Percentiles rank a stretch among this genome's conserved stretches.
These are phyloP conservation scores for Tarenaya hassleriana DNA, from an alignment of 345 rosid species.

Conservation along the genomic window DNA sequence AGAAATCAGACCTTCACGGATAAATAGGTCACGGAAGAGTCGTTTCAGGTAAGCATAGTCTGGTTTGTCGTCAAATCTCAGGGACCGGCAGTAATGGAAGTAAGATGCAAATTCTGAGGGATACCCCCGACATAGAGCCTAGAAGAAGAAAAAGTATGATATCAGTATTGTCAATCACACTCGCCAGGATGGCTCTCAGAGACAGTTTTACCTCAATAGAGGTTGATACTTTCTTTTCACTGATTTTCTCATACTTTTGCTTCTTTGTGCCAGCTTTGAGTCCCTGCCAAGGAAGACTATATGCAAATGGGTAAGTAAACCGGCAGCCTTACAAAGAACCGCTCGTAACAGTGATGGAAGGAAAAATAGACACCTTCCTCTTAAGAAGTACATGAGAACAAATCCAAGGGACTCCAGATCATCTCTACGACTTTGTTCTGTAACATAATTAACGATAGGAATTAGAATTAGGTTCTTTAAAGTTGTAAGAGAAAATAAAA, in stretches of 20 bases:
- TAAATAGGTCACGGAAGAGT: conserved; percentile 83
- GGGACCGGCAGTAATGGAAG: conserved; percentile 83
- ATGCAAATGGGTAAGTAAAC: conserved; percentile 20
- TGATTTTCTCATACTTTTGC: conserved; percentile 87
- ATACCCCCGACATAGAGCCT: conserved; percentile 81
- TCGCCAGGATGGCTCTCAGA: conserved; percentile 14
- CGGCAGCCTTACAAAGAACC: neutral
- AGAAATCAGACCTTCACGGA: conserved; percentile 69
- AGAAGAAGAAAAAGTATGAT: conserved; percentile 13
- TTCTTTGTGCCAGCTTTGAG: conserved; percentile 83
- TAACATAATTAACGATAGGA: conserved; percentile 11
- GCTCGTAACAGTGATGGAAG: neutral
- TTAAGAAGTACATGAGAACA: conserved; percentile 80
- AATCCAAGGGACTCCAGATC: conserved; percentile 94
- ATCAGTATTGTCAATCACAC: conserved; percentile 7
- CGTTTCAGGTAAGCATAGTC: conserved; percentile 85
- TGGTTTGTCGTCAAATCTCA: conserved; percentile 85
- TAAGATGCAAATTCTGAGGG: conserved; percentile 90
- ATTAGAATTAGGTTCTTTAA: conserved; percentile 10
- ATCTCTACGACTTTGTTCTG: conserved; percentile 98
- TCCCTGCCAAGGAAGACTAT: conserved; percentile 97
- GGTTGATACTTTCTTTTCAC: conserved; percentile 84
- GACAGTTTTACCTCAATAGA: conserved; percentile 63
- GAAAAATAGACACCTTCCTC: conserved; percentile 60
- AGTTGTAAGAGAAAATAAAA: conserved; percentile 5